Base-by-base conservation (phyloP, 2,329 filamentous ascomycete genomes). In the Aspergillus sp. region DNA sequence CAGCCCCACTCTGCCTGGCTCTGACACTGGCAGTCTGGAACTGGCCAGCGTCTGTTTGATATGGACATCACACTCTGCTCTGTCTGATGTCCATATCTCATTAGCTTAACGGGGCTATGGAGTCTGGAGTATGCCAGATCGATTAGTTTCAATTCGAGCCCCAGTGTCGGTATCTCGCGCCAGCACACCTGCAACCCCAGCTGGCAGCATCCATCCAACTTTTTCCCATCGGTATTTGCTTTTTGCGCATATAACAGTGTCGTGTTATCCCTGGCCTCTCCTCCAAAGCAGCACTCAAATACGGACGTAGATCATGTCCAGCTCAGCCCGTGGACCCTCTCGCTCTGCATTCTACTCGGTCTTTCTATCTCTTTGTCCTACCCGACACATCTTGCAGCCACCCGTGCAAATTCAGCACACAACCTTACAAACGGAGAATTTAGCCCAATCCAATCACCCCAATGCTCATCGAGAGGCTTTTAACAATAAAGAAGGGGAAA, bases 361-460 rank as follows among this genome's bases (percentile, higher is more conserved):
- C 25, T 46, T n/a, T 33, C n/a, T 27, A 31, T 41, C 33, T 37
- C 44, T 55, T 55, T 55, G 52, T 55, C 43, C 52, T 41, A 54
- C 44, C 19, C 15, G 45, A 47, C 25, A 33, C 33, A 33, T 40
- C n/a, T 19, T 46, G 33, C 39, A 50, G 49, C 49, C 52, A 51
- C 33, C 39, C 45, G 43, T 19, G n/a, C 31, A 45, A 37, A 27
- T 43, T 27, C 43, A 48, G 27, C 52, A 43, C 11, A 17, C 35
- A 44, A 35, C 14, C 43, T 31, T 41, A 14, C 43, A 19, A 31
- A 46, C 57, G 57, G 60, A 61, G 58, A 55, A 57, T 55, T 59
- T 27, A 56, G 57, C 60, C 62, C 54, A 47, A 43, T 55, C 50
- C 56, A 47, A 62, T 60, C 37, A 48, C 23, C 21, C 23, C 43